Evolutionary conservation across 1,284 basidiomycete species (phyloP).

Genomic region (Tremellales sp.): DNA sequence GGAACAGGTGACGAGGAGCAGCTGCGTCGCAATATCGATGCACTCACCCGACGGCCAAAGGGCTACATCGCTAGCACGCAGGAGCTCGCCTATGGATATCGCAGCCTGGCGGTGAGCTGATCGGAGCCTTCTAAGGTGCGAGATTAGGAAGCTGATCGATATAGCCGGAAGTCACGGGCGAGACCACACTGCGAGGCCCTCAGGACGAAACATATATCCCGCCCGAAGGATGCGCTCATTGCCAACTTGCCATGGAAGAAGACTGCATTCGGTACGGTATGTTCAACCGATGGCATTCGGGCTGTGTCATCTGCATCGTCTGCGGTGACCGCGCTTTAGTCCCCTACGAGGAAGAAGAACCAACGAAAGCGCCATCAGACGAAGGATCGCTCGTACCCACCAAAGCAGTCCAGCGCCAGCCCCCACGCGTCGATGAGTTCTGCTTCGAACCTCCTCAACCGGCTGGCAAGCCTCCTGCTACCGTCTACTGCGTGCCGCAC

Average conservation of each 20-base stretch:
- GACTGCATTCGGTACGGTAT: conserved; percentile 91
- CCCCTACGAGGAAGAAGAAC: conserved; percentile 49
- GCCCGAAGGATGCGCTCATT: conserved; percentile 84
- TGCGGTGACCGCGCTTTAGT: conserved; percentile 76
- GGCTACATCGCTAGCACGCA: conserved; percentile 65
- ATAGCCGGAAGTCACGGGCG: conserved; percentile 74
- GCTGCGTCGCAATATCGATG: conserved; percentile 36
- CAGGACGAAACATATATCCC: conserved; percentile 43
- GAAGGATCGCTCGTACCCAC: conserved; percentile 14
- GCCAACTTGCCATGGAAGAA: conserved; percentile 88
- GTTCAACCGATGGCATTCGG: conserved; percentile 92
- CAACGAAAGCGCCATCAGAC: conserved; percentile 11
- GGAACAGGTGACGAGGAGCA: conserved; percentile 33
- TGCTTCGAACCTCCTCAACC: conserved; percentile 61
- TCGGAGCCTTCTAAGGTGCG: no score
- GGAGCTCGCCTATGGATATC: conserved; percentile 70
- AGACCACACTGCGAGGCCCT: conserved; percentile 64
- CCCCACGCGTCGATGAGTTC: conserved; percentile 71
- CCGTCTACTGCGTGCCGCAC: conserved; percentile 73
- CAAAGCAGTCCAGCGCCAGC: conserved; percentile 51
- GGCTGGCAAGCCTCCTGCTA: conserved; percentile 38
- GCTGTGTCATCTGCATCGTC: conserved; percentile 75
- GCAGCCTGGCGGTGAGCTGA: conserved; percentile 64
- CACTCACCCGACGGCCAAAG: conserved; percentile 36
- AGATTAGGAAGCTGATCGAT: background rate